Evolutionary conservation across 208 protist genomes (phyloP), one percentile per base, ranked within the genome.

Genomic region (Trypanosoma boissoni): DNA sequence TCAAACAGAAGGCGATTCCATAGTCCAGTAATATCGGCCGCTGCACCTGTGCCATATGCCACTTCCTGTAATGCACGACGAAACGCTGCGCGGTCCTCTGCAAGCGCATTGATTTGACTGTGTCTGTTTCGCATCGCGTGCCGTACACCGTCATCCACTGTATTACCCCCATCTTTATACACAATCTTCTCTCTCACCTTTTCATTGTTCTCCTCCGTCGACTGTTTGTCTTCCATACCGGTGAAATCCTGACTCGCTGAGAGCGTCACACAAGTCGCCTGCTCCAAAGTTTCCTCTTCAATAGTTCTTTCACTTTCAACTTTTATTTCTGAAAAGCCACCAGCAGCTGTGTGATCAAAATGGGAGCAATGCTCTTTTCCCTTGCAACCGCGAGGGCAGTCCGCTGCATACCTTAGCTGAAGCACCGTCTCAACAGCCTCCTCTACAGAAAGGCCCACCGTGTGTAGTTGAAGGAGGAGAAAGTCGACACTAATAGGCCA

Each of bases 401-500:
- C 55, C 52, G 26, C 52, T 9, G 37, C 16, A 20, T 21, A n/a
- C 27, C 56, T 42, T 65, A 64, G n/a, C 27, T 55, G 46, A 64
- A 82, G 67, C 16, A 88, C 67, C 20, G 78, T 58, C 53, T 86
- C 74, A 8, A 90, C 78, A 12, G 76, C 70, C 54, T 92, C 83
- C n/a, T 92, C 85, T 0, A 76, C 70, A 0, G 84, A 80, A 70
- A 74, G 79, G 24, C 88, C 86, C 1, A 65, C 72, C 0, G 86
- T 55, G 63, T 86, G 92, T 31, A 74, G 75, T 20, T 62, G 42
- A n/a, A 91, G 86, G 26, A 82, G 55, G 26, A 56, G 60, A 53
- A 91, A 84, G 58, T 92, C 83, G n/a, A 92, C 60, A 44, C 60
- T 83, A 44, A 78, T 45, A 24, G 88, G 85, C 73, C 80, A 90